Percentiles rank a stretch among this genome's conserved stretches.
These are phyloP conservation scores for Hevea brasiliensis DNA, from an alignment of 345 rosid genomes.

Conservation along the genomic window DNA sequence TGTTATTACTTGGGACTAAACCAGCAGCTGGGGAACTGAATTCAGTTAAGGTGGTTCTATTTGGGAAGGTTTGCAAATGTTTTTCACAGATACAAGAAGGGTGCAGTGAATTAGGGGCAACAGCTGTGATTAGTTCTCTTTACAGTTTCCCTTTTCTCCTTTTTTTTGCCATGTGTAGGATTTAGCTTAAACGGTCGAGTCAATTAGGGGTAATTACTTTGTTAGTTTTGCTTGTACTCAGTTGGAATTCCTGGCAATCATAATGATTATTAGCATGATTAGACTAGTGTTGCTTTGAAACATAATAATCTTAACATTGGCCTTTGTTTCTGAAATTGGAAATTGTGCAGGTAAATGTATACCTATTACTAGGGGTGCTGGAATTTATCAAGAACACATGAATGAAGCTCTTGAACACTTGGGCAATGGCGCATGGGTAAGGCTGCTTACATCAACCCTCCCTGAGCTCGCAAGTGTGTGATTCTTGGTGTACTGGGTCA, in stretches of 20 bases:
- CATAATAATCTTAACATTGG: neutral
- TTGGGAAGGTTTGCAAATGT: too few species aligned
- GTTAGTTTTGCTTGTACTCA: neutral
- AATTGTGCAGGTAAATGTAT: conserved; percentile 82
- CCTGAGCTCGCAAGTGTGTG: too few species aligned
- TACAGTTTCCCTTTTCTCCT: neutral
- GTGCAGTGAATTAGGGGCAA: too few species aligned
- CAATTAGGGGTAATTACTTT: neutral
- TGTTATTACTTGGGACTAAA: too few species aligned
- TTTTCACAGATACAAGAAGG: too few species aligned
- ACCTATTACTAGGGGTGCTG: conserved; percentile 89
- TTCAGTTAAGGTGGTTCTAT: too few species aligned
- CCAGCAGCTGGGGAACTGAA: too few species aligned
- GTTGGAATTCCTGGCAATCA: neutral
- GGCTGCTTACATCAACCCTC: too few species aligned
- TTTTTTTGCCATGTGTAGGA: too few species aligned
- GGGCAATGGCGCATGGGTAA: conserved; percentile 84
- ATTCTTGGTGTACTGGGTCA: too few species aligned
- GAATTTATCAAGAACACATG: conserved; percentile 90
- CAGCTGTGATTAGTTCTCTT: too few species aligned
- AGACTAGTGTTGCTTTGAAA: neutral
- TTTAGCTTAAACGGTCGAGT: neutral
- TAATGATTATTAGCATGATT: neutral
- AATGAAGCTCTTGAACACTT: conserved; percentile 75
- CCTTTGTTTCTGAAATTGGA: conserved; percentile 15